These are phyloP conservation scores for Perkinsus chesapeaki DNA, from an alignment of 169 alveolate genomes.

Conservation along the genomic window DNA sequence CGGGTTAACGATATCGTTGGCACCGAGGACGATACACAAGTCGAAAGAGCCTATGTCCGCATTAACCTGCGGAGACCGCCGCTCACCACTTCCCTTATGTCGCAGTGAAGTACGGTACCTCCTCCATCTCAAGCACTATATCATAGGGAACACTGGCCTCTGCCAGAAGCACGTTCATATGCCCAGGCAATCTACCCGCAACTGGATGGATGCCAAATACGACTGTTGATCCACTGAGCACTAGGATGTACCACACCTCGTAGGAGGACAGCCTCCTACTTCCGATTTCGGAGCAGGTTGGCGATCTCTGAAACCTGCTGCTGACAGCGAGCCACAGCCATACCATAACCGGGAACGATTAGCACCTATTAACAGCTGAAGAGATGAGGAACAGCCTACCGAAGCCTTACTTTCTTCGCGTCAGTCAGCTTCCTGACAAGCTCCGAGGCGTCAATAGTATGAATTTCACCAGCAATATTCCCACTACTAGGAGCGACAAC, in stretches of 20 bases:
- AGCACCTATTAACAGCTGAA: conserved; percentile 51
- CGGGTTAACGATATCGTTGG: conserved; percentile 79
- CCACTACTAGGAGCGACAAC: background rate
- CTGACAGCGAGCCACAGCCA: conserved; percentile 77
- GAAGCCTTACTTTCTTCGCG: conserved; percentile 47
- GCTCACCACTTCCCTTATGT: background rate
- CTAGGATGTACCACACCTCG: conserved; percentile 19
- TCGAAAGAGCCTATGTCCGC: conserved; percentile 48
- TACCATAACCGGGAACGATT: conserved; percentile 81
- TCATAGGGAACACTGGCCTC: conserved; percentile 78
- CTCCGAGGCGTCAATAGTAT: conserved; percentile 51
- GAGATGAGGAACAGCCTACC: conserved; percentile 54
- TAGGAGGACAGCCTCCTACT: background rate
- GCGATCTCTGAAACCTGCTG: conserved; percentile 62
- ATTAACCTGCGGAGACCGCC: conserved; percentile 36
- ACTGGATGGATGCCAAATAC: conserved; percentile 82
- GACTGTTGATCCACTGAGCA: conserved; percentile 50
- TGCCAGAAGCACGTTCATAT: conserved; percentile 75
- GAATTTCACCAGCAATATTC: conserved; percentile 19
- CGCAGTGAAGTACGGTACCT: conserved; percentile 9
- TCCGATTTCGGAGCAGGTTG: background rate
- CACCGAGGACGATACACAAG: conserved; percentile 71
- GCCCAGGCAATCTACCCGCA: conserved; percentile 86
- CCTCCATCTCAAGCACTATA: conserved; percentile 75
- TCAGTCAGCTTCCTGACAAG: conserved; percentile 45